Evolutionary conservation across 2,329 filamentous ascomycete genomes (phyloP).

Genomic region (Atkinsonella hypoxylon): DNA sequence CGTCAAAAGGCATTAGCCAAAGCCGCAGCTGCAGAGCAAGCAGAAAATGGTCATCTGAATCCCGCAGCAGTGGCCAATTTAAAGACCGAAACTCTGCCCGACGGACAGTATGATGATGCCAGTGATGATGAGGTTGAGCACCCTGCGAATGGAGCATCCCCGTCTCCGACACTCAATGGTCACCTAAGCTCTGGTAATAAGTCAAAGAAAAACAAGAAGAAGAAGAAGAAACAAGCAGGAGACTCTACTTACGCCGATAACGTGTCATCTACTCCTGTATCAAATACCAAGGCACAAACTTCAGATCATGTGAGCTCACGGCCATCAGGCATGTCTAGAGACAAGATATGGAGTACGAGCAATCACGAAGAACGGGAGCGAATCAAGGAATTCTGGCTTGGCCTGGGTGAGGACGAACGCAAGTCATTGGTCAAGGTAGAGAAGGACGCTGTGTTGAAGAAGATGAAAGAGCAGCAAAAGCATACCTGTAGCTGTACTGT

Average conservation of each 20-base stretch:
- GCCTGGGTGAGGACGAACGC: constrained; percentile 83
- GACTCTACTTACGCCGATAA: constrained; percentile 12
- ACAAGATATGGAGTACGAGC: constrained; percentile 96
- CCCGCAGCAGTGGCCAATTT: constrained; percentile 18
- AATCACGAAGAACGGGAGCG: constrained; percentile 89
- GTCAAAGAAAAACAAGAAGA: constrained; percentile 54
- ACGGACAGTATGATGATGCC: constrained; percentile 38
- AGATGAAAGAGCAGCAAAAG: constrained; percentile 99
- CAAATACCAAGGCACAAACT: constrained; percentile 7
- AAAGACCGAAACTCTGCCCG: constrained; percentile 14
- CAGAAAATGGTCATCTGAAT: constrained; percentile 29
- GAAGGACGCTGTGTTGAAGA: constrained; percentile 92
- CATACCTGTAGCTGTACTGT: constrained; percentile 98
- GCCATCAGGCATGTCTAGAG: constrained; percentile 45
- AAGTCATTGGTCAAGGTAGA: constrained; percentile 95
- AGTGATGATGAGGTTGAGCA: constrained; percentile 42
- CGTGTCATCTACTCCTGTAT: constrained; percentile 1
- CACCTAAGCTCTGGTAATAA: constrained; percentile 23
- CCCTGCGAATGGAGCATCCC: constrained; percentile 18
- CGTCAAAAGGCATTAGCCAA: constrained; percentile 73
- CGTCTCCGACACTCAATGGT: constrained; percentile 20
- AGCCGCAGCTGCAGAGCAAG: constrained; percentile 37
- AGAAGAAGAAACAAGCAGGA: constrained; percentile 46
- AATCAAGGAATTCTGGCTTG: constrained; percentile 97
- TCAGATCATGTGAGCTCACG: constrained; percentile 18